A percentile compares a stretch with the other conserved stretches of the same genome.
Evolutionary conservation across 2,329 filamentous ascomycete genomes (phyloP).

Genomic region (Parafenestella ontariensis): DNA sequence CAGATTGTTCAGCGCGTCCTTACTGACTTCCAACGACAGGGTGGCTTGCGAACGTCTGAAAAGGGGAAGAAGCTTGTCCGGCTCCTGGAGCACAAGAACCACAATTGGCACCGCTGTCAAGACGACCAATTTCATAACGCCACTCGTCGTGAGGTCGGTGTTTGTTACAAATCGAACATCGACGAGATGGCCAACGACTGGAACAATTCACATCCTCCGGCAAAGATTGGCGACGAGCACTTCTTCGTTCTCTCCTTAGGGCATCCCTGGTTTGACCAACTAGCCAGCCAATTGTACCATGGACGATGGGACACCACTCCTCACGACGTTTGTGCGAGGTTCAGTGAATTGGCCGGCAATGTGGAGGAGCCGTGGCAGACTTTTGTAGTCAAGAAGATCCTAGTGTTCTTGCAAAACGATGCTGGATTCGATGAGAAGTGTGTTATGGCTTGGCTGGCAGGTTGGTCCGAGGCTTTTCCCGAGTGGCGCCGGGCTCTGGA

Average conservation of each 20-base stretch:
- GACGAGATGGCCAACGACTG: constrained; percentile 6
- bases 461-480: constrained; percentile 14
- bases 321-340: constrained; percentile 15
- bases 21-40: constrained; percentile 8
- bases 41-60: constrained; percentile 2
- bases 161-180: constrained; percentile 3
- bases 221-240: constrained; percentile 1
- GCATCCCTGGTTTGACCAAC: constrained; percentile 18
- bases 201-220: not conserved
- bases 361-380: constrained; percentile 22
- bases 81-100: constrained; percentile 5
- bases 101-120: constrained; percentile 7
- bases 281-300: constrained; percentile 9
- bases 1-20: constrained; percentile 12
- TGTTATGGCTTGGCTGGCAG: constrained; percentile 16
- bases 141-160: not conserved
- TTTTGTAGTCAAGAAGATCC: constrained; percentile 8
- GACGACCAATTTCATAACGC: constrained; percentile 11
- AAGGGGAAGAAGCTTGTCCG: constrained; percentile 10
- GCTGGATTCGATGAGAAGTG: constrained; percentile 1
- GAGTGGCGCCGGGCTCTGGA: constrained; percentile 10
- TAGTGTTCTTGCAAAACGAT: not conserved
- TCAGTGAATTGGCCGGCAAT: constrained; percentile 14
- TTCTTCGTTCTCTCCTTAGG: constrained; percentile 19
- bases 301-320: constrained; percentile 11